Percentiles rank a stretch among this genome's conserved stretches.
Evolutionary conservation across 495 filamentous ascomycete genomes (phyloP).

Genomic region (Trichoderma gamsii): DNA sequence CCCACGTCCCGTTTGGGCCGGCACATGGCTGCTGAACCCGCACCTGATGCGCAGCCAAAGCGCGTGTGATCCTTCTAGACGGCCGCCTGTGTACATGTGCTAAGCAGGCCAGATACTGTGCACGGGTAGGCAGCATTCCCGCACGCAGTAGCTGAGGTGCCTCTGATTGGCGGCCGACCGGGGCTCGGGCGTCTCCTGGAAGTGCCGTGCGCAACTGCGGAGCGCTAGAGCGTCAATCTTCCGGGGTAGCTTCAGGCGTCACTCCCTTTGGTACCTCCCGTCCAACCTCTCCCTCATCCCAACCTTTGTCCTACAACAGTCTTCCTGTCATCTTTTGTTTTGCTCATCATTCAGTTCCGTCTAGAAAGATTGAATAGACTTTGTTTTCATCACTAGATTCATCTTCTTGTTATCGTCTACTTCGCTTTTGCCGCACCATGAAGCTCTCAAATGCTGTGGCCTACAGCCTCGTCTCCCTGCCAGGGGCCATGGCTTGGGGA

Average conservation of each 20-base stretch:
- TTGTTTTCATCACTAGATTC: neutral
- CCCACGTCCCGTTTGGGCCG: neutral
- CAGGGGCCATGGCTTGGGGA: constrained; percentile 33
- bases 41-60: neutral
- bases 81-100: neutral
- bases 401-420: neutral
- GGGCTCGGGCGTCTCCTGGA: neutral
- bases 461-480: constrained; percentile 25
- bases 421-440: constrained; percentile 15
- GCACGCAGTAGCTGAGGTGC: constrained; percentile 3
- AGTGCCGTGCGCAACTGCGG: neutral
- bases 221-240: neutral
- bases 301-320: neutral
- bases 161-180: neutral
- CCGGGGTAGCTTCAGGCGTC: constrained; percentile 5
- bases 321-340: neutral
- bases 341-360: neutral
- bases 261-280: neutral
- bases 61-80: neutral
- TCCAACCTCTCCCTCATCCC: neutral
- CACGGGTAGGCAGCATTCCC: neutral
- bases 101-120: neutral
- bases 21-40: neutral
- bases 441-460: constrained; percentile 21
- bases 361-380: neutral